Evolutionary conservation across 148 eudicot species (phyloP).

Genomic region (Vaccinium myrtillus): DNA sequence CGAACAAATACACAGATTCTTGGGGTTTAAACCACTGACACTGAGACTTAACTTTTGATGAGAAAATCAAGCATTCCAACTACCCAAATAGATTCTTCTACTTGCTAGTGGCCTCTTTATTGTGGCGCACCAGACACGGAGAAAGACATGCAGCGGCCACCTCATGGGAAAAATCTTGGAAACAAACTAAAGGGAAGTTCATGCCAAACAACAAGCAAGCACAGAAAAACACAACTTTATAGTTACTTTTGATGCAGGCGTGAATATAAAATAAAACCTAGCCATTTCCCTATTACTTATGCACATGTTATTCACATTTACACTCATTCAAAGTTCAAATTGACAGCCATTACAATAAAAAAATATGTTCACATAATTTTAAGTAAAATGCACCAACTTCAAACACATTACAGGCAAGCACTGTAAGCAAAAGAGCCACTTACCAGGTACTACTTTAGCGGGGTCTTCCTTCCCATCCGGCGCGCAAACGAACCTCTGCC

Average conservation of each 20-base stretch:
- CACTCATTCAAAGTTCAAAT: neutral
- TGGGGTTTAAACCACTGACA: neutral
- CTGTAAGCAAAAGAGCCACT: conserved; percentile 24
- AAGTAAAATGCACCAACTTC: conserved; percentile 4
- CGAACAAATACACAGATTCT: neutral
- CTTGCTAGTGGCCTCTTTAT: neutral
- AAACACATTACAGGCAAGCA: neutral
- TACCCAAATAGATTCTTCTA: neutral
- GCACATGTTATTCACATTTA: neutral
- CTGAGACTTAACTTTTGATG: neutral
- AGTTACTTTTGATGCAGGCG: neutral
- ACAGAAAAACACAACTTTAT: neutral
- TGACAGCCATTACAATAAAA: neutral
- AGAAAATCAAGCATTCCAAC: neutral
- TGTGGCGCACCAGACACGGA: neutral
- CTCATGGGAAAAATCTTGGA: neutral
- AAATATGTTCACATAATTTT: neutral
- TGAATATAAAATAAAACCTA: neutral
- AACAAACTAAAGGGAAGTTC: neutral
- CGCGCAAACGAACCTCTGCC: conserved; percentile 72
- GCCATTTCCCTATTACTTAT: neutral
- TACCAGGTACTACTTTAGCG: conserved; percentile 74
- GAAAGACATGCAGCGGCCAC: neutral
- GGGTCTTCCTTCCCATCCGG: conserved; percentile 82
- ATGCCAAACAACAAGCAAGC: neutral